Evolutionary conservation across 73 alveolate species (phyloP).

Genomic region (Paramecium primaurelia): DNA sequence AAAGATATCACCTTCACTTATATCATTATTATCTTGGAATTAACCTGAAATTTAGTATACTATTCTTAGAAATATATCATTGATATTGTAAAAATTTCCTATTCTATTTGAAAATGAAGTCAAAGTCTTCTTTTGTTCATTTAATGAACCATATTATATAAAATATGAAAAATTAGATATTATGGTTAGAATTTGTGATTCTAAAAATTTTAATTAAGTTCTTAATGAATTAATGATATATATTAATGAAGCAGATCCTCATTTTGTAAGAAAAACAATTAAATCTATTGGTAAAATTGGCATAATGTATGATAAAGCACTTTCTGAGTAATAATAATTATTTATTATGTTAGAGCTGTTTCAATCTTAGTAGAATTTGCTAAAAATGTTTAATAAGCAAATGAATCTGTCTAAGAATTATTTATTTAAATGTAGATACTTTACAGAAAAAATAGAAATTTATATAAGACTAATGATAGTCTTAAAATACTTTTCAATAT

Average conservation of each 20-base stretch:
- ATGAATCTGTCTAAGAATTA: slow-evolving; percentile 47
- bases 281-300: slow-evolving; percentile 88
- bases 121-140: slow-evolving; percentile 89
- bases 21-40: slow-evolving; percentile 80
- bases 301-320: slow-evolving; percentile 88
- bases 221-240: slow-evolving; percentile 85
- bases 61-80: slow-evolving; percentile 83
- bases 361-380: slow-evolving; percentile 73
- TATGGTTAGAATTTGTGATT: slow-evolving; percentile 84
- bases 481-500: not conserved
- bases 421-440: slow-evolving; percentile 14
- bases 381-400: slow-evolving; percentile 61
- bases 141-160: slow-evolving; percentile 91
- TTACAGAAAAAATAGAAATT: slow-evolving; percentile 24
- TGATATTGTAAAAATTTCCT: slow-evolving; percentile 88
- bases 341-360: slow-evolving; percentile 49
- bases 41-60: slow-evolving; percentile 90
- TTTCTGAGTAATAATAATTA: slow-evolving; percentile 59
- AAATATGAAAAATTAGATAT: slow-evolving; percentile 92
- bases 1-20: slow-evolving; percentile 83
- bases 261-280: slow-evolving; percentile 83
- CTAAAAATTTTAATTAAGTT: slow-evolving; percentile 79
- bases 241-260: slow-evolving; percentile 88
- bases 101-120: slow-evolving; percentile 87
- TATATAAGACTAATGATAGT: slow-evolving; percentile 18